phyloP scores from a whole-genome alignment of 768 basidiomycete species.

The Podaxis rugospora region DNA sequence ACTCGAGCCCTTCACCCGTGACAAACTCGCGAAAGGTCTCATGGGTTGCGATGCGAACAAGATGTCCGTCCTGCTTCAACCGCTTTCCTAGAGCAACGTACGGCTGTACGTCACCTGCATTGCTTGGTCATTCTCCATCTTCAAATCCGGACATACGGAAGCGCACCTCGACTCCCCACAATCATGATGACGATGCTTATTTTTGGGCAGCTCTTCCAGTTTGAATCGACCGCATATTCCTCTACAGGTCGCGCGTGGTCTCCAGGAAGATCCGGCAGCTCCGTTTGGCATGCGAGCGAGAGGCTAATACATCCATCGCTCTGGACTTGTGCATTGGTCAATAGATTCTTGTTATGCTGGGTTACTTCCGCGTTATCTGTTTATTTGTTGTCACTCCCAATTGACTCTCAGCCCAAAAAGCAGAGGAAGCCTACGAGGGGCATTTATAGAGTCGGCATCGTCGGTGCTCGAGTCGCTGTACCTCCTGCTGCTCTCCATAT shows the following conservation, averaged over 20 bases:
- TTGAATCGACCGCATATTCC: conserved; percentile 40
- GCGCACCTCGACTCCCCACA: conserved; percentile 57
- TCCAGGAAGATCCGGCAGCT: conserved; percentile 45
- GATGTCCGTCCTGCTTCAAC: conserved; percentile 47
- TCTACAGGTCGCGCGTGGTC: conserved; percentile 41
- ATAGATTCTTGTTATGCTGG: conserved; percentile 35
- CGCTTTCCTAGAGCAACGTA: conserved; percentile 53
- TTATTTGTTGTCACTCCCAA: neutral
- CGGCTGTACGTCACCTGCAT: conserved; percentile 60
- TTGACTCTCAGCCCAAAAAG: too few species aligned
- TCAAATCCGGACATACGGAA: neutral
- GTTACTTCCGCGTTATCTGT: conserved; percentile 36
- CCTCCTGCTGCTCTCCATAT: neutral
- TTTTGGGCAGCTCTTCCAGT: conserved; percentile 23
- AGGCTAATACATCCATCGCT: conserved; percentile 45
- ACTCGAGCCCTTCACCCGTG: conserved; percentile 46
- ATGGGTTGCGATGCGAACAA: conserved; percentile 60
- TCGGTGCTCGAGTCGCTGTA: neutral
- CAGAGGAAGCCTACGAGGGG: neutral
- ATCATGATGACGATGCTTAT: conserved; percentile 65
- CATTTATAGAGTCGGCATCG: neutral
- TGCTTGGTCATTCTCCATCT: neutral
- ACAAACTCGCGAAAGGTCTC: conserved; percentile 56
- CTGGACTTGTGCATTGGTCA: conserved; percentile 35
- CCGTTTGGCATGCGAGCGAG: conserved; percentile 42